Evolutionary conservation across 257 asterid species (phyloP), one percentile per base, ranked within the genome.

Genomic region (Voacanga thouarsii): DNA sequence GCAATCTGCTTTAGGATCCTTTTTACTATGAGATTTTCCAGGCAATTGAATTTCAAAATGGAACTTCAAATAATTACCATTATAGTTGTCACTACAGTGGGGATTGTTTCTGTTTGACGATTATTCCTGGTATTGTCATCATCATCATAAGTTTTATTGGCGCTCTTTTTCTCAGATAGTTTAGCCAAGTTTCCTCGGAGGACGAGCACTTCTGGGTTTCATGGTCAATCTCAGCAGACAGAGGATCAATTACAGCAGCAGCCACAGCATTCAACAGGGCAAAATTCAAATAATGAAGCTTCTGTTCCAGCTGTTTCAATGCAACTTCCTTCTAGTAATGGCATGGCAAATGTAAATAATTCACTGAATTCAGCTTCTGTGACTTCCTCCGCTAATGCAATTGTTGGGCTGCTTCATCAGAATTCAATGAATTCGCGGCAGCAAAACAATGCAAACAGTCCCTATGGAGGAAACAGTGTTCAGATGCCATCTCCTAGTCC

Each of bases 131-230:
- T 67, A 39, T 66, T 64, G 24, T 37, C 8, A 5, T 28, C 28
- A 6, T 41, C 51, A 21, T 68, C 53, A 41, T 41, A 8, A 39
- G 19, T 39, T 41, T 19, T 18, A 8, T 68, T 66, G 23, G n/a
- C 8, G 3, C 4, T 14, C 41, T 18, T 79, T 78, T 86, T 75
- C 71, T 7, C 93, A 96, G 99, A 93, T 86, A 96, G 99, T 82
- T 86, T 96, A 89, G 83, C 94, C 68, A 96, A 93, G 88, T 93
- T 89, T 83, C 99, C 98, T 78, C 88, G 98, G 80, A 84, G 86
- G 59, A 81, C 92, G 63, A 85, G 84, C 78, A 80, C 92, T 43
- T 85, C 90, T 30, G 84, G 88, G 67, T 86, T 87, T 83, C 93
- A 85, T 82, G 86, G 87, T 69, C 95, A 89, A 83, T 77, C 87